Base-by-base conservation (phyloP, 768 basidiomycete species). In the Trametes cubensis region DNA sequence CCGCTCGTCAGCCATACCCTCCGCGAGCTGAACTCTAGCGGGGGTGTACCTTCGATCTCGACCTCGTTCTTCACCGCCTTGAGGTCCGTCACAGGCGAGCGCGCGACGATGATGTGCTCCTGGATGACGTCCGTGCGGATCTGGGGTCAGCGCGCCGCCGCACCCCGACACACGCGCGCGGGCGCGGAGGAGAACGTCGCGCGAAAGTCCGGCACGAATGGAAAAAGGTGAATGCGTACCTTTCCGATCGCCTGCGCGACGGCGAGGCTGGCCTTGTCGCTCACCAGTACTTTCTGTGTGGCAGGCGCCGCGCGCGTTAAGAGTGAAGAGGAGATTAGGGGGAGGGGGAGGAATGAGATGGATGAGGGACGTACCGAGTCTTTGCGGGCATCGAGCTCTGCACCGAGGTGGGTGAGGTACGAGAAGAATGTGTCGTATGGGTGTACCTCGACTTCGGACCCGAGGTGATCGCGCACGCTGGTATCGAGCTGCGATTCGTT, bases 11-110 rank as follows among this genome's bases (percentile, higher is more conserved):
- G 3, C 52, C 38, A 34, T 20, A 23, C 21, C 23, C 23, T 40
- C n/a, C n/a, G n/a, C n/a, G n/a, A n/a, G n/a, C n/a, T n/a, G n/a
- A n/a, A n/a, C n/a, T n/a, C n/a, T n/a, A n/a, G n/a, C n/a, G n/a
- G n/a, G n/a, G n/a, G n/a, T n/a, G n/a, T n/a, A 70, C 69, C 71
- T 66, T 70, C 90, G 14, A 95, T 75, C 70, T 99, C 96, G 0
- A 83, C 85, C 4, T 72, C 74, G 66, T 92, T 94, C 76, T 94
- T 94, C 68, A 93, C 84, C 1, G 92, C 74, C 72, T 94, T 94
- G 69, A 91, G 73, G 57, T 91, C 88, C 10, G 88, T 85, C 17
- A 95, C 78, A 5, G 91, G 91, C 0, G 94, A 94, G 17, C 85
- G 81, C 0, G 79, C 75, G 55, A 88, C 81, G 6, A 77, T 75